These are phyloP conservation scores for Thielaviopsis ethacetica DNA, from an alignment of 2,329 filamentous ascomycete genomes.

Conservation along the genomic window DNA sequence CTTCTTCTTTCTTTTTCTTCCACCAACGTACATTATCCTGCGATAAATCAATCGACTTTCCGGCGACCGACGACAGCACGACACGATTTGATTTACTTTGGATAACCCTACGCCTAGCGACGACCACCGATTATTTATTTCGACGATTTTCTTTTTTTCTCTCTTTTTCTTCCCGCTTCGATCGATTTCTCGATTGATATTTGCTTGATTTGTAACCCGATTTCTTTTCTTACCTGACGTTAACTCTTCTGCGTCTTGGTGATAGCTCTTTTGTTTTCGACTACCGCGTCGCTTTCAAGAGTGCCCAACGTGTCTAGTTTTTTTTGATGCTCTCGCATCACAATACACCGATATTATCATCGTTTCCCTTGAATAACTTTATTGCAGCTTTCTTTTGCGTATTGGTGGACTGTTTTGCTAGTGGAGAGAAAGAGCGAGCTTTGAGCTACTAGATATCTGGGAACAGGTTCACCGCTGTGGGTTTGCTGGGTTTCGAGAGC, in stretches of 20 bases:
- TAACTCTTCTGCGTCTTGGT: constrained; percentile 23
- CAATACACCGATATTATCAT: constrained; percentile 10
- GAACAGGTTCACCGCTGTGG: not conserved
- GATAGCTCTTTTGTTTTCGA: constrained; percentile 7
- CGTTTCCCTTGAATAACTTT: constrained; percentile 6
- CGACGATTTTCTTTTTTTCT: not conserved
- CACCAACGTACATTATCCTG: not conserved
- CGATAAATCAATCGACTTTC: not conserved
- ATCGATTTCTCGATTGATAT: not conserved
- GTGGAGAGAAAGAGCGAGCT: not conserved
- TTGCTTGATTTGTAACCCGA: constrained; percentile 11
- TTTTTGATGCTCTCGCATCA: not conserved
- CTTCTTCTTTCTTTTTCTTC: not conserved
- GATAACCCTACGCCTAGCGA: not conserved
- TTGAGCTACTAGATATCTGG: not conserved
- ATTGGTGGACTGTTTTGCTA: constrained; percentile 9
- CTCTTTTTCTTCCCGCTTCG: not conserved
- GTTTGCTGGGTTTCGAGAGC: not conserved
- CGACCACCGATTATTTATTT: not conserved
- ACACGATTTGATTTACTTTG: not conserved
- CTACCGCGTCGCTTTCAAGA: not conserved
- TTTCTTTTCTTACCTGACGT: constrained; percentile 23
- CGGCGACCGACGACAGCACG: not conserved
- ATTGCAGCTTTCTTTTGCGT: constrained; percentile 4
- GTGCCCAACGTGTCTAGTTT: constrained; percentile 5